These are phyloP conservation scores for Entoloma clypeatum DNA, from an alignment of 1,284 basidiomycete species.

Conservation along the genomic window DNA sequence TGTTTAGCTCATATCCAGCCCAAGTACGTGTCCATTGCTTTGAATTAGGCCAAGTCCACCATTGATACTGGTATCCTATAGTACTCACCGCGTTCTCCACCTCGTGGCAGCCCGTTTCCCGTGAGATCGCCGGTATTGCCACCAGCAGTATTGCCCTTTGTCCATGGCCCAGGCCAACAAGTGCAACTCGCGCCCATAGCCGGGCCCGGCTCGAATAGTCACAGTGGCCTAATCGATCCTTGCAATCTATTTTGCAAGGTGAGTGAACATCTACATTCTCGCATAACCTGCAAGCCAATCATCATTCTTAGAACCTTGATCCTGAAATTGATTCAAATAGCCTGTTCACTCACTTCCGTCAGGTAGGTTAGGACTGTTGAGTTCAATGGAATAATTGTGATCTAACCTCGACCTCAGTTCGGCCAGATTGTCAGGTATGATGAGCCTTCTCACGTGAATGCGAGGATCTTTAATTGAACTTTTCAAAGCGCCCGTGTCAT, in stretches of 20 bases:
- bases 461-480: slow-evolving; percentile 1
- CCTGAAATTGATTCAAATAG: slow-evolving; percentile 80
- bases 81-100: slow-evolving; percentile 66
- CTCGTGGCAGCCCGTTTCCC: slow-evolving; percentile 40
- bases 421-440: slow-evolving; percentile 81
- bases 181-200: slow-evolving; percentile 73
- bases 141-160: slow-evolving; percentile 44
- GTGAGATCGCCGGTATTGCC: slow-evolving; percentile 33
- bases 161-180: slow-evolving; percentile 87
- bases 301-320: slow-evolving; percentile 69
- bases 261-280: slow-evolving; percentile 11
- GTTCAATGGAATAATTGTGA: slow-evolving; percentile 2
- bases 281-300: slow-evolving; percentile 2
- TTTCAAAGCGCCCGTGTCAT: slow-evolving; percentile 80
- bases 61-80: slow-evolving; percentile 36
- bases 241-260: slow-evolving; percentile 91
- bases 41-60: not conserved
- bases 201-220: slow-evolving; percentile 73
- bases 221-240: slow-evolving; percentile 85
- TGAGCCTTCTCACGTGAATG: slow-evolving; percentile 2
- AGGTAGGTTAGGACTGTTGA: slow-evolving; percentile 44
- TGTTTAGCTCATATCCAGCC: slow-evolving; percentile 51
- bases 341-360: slow-evolving; percentile 76
- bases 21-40: slow-evolving; percentile 18
- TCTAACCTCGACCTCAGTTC: slow-evolving; percentile 43